phyloP scores from a whole-genome alignment of 306 rosid genomes.

The Quercus ilex region DNA sequence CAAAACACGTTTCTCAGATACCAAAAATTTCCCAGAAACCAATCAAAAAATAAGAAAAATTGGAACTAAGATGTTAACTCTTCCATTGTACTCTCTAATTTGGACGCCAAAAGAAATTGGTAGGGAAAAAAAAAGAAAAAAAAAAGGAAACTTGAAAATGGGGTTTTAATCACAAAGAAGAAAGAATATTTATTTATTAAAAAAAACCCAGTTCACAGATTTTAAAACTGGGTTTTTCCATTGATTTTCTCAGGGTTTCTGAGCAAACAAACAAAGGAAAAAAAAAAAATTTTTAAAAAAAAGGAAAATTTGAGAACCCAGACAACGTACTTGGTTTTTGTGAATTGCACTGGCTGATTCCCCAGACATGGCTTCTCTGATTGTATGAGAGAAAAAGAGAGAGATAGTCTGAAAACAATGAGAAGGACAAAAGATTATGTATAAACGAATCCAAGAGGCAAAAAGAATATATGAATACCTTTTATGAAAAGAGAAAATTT shows the following conservation, averaged over 20 bases:
- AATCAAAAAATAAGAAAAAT: not conserved
- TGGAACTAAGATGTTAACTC: not conserved
- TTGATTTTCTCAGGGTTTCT: not conserved
- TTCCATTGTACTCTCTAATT: not conserved
- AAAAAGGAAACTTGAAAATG: not conserved
- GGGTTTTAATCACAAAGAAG: not conserved
- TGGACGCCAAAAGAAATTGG: not conserved
- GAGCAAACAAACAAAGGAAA: not conserved
- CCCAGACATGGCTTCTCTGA: conserved; percentile 59
- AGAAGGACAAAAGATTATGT: not conserved
- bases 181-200: not conserved
- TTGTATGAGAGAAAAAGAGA: conserved; percentile 8
- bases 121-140: not conserved
- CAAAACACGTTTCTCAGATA: not conserved
- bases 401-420: not conserved
- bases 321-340: conserved; percentile 65
- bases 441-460: not conserved
- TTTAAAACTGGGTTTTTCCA: not conserved
- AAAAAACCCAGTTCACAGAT: conserved; percentile 15
- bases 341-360: conserved; percentile 78
- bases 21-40: not conserved
- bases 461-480: not conserved
- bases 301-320: conserved; percentile 1
- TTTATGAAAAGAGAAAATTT: too few species aligned
- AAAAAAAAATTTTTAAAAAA: not conserved